Base-by-base conservation (phyloP, 805 yeast genomes). In the Yamadazyma sp. region DNA sequence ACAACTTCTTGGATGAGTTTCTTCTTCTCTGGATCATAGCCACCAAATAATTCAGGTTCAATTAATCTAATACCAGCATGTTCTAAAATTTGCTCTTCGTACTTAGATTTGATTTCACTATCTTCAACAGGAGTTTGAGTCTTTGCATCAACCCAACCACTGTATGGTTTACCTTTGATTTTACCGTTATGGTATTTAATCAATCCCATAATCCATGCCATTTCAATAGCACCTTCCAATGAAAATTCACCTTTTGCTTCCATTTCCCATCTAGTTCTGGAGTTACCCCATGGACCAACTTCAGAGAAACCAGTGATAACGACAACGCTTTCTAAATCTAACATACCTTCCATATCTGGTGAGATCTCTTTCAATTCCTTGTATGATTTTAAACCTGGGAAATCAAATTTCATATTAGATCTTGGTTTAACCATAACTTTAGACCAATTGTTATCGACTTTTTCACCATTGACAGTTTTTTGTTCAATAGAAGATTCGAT, bases 191-290 rank as follows among this genome's bases (percentile, higher is more conserved):
- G 93, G 70, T 93, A 93, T 69, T 86, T 87, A 70, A 93, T 89
- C 58, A 85, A 76, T 49, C 97, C 97, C 98, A 93, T 93, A 52
- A 93, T 89, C 97, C 98, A 93, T 32, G 99, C 98, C 95, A 93
- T 89, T 71, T 93, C 98, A 58, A 93, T 83, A 57, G 96, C 84
- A 56, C 98, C 98, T 69, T 93, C 98, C 52, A 93, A 71, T 7
- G 97, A 89, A 68, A 93, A 93, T 58, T 85, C 87, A 55, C 98
- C 98, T 42, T 62, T 49, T 30, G 97, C 86, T 70, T 93, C 98
- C 95, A 93, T 93, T 68, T 93, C 98, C 98, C 98, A 93, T 75
- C 98, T 80, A 38, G 98, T 93, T 76, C 98, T 85, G 24, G 98
- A 69, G 62, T 89, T 88, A 78, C 98, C 98, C 96, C 97, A 94